Percentiles rank a stretch among this genome's conserved stretches.
Evolutionary conservation across 1,284 basidiomycete species (phyloP).

Genomic region (Cutaneotrichosporon dermatis): DNA sequence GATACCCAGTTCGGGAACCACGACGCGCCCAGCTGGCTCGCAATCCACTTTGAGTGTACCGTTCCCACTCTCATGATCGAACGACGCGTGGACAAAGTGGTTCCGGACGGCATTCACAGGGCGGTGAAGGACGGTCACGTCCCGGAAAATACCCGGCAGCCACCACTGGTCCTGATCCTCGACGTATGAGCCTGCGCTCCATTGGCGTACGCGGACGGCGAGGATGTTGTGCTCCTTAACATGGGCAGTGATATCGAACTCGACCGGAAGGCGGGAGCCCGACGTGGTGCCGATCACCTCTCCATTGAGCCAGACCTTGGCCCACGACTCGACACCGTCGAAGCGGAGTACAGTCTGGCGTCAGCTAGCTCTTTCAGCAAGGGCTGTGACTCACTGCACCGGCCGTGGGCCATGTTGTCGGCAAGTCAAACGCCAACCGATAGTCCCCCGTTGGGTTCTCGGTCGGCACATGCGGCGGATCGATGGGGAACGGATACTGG

Average conservation of each 20-base stretch:
- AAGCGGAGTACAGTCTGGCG: constrained; percentile 20
- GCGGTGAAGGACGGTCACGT: constrained; percentile 24
- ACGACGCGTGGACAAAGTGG: constrained; percentile 25
- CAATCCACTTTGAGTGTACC: constrained; percentile 25
- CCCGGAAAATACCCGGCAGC: constrained; percentile 29
- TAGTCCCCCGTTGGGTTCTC: constrained; percentile 22
- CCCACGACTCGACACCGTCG: constrained; percentile 28
- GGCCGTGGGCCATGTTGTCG: constrained; percentile 1
- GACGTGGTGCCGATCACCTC: constrained; percentile 13
- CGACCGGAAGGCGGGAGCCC: constrained; percentile 19
- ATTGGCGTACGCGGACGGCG: constrained; percentile 21
- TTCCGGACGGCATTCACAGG: constrained; percentile 17
- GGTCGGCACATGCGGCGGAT: constrained; percentile 14
- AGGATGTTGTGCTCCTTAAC: constrained; percentile 8
- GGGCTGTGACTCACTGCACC: constrained; percentile 1
- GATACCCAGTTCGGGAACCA: constrained; percentile 20
- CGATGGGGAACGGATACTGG: constrained; percentile 16
- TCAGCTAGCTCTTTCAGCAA: neutral
- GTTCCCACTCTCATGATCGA: constrained; percentile 17
- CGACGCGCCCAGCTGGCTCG: constrained; percentile 13
- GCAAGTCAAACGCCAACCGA: constrained; percentile 10
- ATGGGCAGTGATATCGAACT: constrained; percentile 18
- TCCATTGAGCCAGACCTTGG: constrained; percentile 28
- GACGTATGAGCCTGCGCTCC: constrained; percentile 21
- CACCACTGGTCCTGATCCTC: constrained; percentile 35